phyloP scores from a whole-genome alignment of 2,329 filamentous ascomycete genomes.

The Incumbomyces delicatus region DNA sequence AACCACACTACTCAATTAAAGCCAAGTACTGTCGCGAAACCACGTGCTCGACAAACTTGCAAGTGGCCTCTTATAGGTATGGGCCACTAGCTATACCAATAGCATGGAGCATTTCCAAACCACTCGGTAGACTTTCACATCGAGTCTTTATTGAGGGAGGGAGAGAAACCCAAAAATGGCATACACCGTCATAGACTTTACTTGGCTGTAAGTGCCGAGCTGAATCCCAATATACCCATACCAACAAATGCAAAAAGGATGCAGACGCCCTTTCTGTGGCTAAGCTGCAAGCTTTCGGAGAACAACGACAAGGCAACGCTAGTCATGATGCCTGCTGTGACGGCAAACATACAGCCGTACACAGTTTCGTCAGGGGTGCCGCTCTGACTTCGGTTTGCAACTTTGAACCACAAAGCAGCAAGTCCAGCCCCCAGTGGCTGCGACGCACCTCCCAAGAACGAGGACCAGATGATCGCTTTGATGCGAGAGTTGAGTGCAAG shows the following conservation, averaged over 20 bases:
- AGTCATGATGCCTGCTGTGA: conserved; percentile 89
- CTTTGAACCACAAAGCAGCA: conserved; percentile 75
- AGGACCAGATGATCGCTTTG: conserved; percentile 76
- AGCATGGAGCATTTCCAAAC: too few relatives aligned
- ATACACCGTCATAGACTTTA: conserved; percentile 7
- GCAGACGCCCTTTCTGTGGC: conserved; percentile 67
- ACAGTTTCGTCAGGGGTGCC: conserved; percentile 44
- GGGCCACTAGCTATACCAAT: too few relatives aligned
- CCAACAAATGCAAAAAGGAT: conserved; percentile 70
- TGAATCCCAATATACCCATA: conserved; percentile 79
- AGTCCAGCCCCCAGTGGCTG: conserved; percentile 79
- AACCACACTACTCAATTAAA: too few relatives aligned
- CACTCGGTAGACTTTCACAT: too few relatives aligned
- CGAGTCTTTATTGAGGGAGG: too few relatives aligned
- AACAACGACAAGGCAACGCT: conserved; percentile 85
- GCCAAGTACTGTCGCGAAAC: too few relatives aligned
- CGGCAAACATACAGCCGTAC: conserved; percentile 62
- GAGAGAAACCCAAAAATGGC: too few relatives aligned
- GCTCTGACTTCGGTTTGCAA: conserved; percentile 47
- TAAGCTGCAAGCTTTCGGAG: conserved; percentile 72
- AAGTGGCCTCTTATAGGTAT: too few relatives aligned
- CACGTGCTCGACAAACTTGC: too few relatives aligned
- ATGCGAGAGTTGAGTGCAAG: conserved; percentile 73
- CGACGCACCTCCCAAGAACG: conserved; percentile 71
- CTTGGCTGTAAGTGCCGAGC: conserved; percentile 69